Base-by-base conservation (phyloP, 1,284 basidiomycete genomes). In the Malassezia arunalokei region DNA sequence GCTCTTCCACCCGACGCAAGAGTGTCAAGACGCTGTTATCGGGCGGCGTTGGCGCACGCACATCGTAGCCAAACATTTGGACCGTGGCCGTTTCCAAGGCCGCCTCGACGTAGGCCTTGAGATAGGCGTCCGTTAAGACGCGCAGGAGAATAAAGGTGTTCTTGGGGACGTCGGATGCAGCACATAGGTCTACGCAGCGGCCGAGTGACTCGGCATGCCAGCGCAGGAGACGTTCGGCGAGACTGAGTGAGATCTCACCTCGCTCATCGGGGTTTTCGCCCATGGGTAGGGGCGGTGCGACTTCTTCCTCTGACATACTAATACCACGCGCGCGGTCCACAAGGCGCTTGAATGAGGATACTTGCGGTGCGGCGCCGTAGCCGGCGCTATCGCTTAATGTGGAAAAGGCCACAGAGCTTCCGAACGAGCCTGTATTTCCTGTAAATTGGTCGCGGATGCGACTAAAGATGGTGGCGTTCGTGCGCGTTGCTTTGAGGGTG, bases 371-470 rank as follows among this genome's bases (percentile, higher is more conserved):
- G 6, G 31, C 24, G 6, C 12, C 30, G 12, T 48, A 31, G 6
- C 47, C 52, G 7, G 41, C 52, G n/a, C 43, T 50, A 20, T 55
- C 53, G 12, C 47, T 30, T 11, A 55, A 43, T 17, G 53, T 32
- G 6, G 53, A 41, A 33, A 48, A 55, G 4, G 53, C 53, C 30
- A 50, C 47, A 9, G 40, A 43, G 35, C 53, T 55, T 30, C 53
- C 53, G 8, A 55, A 38, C 35, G 52, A 49, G 30, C 20, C 39
- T 11, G 29, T 28, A 14, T 28, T 30, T n/a, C 53, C 82, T 41
- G 87, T 83, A 40, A 95, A 79, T 66, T 90, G 88, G 66, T 87
- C 86, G 39, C 94, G 87, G 76, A 98, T 83, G 31, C 90, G 84
- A 69, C 94, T 88, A 62, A 98, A 87, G 76, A 81, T 72, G 79